phyloP scores from a whole-genome alignment of 2,329 filamentous ascomycete genomes.

The Rachicladosporium sp. region DNA sequence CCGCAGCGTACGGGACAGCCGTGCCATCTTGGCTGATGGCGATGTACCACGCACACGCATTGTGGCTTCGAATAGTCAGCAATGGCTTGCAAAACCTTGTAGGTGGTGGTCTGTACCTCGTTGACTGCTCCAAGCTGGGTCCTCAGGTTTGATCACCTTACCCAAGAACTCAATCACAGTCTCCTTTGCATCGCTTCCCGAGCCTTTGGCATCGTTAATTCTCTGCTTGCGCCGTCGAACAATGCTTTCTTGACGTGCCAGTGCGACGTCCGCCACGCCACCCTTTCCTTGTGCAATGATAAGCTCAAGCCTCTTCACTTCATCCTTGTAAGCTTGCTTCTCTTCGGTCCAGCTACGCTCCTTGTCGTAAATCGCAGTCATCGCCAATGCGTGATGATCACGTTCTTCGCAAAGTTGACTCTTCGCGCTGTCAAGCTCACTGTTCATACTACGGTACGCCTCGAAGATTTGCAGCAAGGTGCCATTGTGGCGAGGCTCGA shows the following conservation, averaged over 20 bases:
- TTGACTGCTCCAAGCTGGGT: conserved; percentile 17
- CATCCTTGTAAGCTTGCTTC: conserved; percentile 26
- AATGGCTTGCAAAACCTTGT: neutral
- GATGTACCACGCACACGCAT: conserved; percentile 18
- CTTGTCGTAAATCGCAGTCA: conserved; percentile 15
- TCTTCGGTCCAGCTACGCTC: conserved; percentile 23
- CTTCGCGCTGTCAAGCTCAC: conserved; percentile 23
- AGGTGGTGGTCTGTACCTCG: conserved; percentile 14
- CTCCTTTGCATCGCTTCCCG: conserved; percentile 13
- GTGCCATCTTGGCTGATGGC: conserved; percentile 27
- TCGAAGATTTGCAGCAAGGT: conserved; percentile 32
- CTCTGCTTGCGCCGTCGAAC: conserved; percentile 20
- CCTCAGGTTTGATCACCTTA: conserved; percentile 13
- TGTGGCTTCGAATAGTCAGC: conserved; percentile 16
- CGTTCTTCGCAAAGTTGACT: conserved; percentile 16
- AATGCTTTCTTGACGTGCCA: conserved; percentile 30
- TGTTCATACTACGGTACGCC: conserved; percentile 25
- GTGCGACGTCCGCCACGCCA: conserved; percentile 30
- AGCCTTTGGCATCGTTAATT: conserved; percentile 7
- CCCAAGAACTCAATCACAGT: conserved; percentile 24
- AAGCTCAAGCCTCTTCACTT: conserved; percentile 33
- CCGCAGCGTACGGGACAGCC: conserved; percentile 28
- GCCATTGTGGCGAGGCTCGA: conserved; percentile 24
- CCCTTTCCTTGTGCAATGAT: conserved; percentile 29
- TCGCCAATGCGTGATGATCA: no score